Percentiles rank a stretch among this genome's conserved stretches.
Evolutionary conservation across 1,284 basidiomycete genomes (phyloP).

Genomic region (Butyriboletus appendiculatus): DNA sequence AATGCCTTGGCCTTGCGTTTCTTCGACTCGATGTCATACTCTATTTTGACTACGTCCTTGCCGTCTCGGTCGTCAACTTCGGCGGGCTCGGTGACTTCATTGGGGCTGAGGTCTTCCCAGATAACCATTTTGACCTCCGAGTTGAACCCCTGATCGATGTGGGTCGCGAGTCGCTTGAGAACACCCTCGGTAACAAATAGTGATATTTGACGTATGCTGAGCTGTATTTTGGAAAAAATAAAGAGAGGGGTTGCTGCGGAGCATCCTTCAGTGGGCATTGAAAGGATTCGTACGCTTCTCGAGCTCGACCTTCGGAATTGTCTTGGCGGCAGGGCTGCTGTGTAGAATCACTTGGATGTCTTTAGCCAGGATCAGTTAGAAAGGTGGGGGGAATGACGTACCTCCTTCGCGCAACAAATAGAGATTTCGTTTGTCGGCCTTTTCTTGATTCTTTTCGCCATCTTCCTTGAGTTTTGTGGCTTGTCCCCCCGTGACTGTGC

Average conservation of each 20-base stretch:
- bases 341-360: constrained; percentile 77
- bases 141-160: constrained; percentile 81
- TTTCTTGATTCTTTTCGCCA: constrained; percentile 81
- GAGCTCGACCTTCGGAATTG: constrained; percentile 67
- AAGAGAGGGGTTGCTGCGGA: constrained; percentile 90
- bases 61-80: constrained; percentile 27
- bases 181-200: constrained; percentile 88
- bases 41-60: constrained; percentile 32
- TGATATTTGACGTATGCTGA: constrained; percentile 92
- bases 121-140: constrained; percentile 70
- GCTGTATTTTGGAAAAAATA: constrained; percentile 93
- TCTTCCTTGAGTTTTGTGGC: constrained; percentile 88
- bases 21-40: constrained; percentile 35
- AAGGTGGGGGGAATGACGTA: constrained; percentile 36
- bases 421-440: constrained; percentile 94
- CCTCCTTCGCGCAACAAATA: constrained; percentile 97
- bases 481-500: constrained; percentile 89
- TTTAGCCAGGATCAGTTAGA: not conserved
- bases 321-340: constrained; percentile 75
- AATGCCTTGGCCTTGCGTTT: constrained; percentile 40
- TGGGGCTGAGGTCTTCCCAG: constrained; percentile 65
- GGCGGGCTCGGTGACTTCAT: constrained; percentile 62
- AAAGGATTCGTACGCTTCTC: constrained; percentile 82
- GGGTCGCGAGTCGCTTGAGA: constrained; percentile 84
- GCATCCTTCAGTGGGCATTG: constrained; percentile 75